Evolutionary conservation across 23 red algal species (phyloP), one percentile per base, ranked within the genome.

Genomic region (Chondrus crispus): DNA sequence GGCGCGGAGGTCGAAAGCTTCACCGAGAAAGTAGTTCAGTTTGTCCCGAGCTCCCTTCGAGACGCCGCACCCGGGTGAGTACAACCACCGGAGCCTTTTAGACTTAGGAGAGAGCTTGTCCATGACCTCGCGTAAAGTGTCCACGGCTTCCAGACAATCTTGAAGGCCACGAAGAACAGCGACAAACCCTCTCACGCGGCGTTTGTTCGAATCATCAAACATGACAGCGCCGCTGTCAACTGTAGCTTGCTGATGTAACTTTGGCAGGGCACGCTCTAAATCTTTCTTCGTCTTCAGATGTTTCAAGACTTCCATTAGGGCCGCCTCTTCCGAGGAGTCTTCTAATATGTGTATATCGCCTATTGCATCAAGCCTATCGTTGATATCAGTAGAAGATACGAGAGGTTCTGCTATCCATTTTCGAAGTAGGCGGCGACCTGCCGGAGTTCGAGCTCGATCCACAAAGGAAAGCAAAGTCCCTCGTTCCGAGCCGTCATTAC

Each of bases 191-290:
- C 87, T 82, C 45, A 96, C 94, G 5, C 79, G 84, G 24, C 97
- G 82, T 55, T 94, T 84, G 53, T 99, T 95, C n/a, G 97, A 91
- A 46, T 99, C 85, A 82, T 99, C 97, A 91, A 96, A 99, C 94
- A 96, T 99, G 4, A 99, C 94, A 55, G 93, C 92, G 26, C 77
- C 50, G 35, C 95, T 64, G 13, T 38, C 68, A 74, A 81, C 72
- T 18, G 85, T 90, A 30, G 96, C 96, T 42, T 81, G 58, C 20
- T 78, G 79, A 78, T 98, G 96, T 53, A 95, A 55, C 30, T 75
- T 82, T 24, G 93, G 90, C 14, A 99, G 74, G 14, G 80, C 88
- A 16, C 97, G 85, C 70, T 96, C 94, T 16, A 98, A 52, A 63
- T 98, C 96, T n/a, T 93, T 93, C 82, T 90, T 58, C 42, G 74